These are phyloP conservation scores for Aspergillus puulaauensis DNA, from an alignment of 2,329 filamentous ascomycete genomes.

Conservation along the genomic window DNA sequence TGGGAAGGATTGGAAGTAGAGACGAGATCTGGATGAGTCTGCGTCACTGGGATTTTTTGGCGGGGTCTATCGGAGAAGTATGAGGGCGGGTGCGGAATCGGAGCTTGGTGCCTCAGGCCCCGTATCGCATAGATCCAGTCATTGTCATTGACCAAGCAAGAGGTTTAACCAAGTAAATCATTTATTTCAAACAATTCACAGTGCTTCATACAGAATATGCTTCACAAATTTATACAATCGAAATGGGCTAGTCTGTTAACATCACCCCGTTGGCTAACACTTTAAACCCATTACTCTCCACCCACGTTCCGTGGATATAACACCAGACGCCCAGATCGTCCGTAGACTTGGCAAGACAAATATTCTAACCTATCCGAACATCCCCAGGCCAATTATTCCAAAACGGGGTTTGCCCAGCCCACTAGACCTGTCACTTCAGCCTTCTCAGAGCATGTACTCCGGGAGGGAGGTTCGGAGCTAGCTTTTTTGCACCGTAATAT, in stretches of 20 bases:
- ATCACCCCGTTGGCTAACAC: background rate
- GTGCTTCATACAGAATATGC: background rate
- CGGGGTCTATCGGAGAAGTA: slow-evolving; percentile 3
- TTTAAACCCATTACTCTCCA: no score
- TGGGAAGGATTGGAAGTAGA: background rate
- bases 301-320: no score
- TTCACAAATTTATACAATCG: background rate
- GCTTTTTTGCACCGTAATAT: background rate
- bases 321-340: no score
- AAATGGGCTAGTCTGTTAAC: background rate
- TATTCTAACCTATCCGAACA: no score
- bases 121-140: background rate
- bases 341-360: no score
- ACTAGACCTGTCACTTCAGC: background rate
- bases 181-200: background rate
- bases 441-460: background rate
- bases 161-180: background rate
- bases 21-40: background rate
- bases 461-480: background rate
- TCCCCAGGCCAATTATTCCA: background rate
- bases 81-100: slow-evolving; percentile 1
- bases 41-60: slow-evolving; percentile 11
- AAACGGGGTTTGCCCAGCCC: background rate
- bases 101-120: background rate
- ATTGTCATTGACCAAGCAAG: no score